Evolutionary conservation across 2,329 filamentous ascomycete species (phyloP), one percentile per base, ranked within the genome.

Genomic region (Ophiostoma novo-ulmi): DNA sequence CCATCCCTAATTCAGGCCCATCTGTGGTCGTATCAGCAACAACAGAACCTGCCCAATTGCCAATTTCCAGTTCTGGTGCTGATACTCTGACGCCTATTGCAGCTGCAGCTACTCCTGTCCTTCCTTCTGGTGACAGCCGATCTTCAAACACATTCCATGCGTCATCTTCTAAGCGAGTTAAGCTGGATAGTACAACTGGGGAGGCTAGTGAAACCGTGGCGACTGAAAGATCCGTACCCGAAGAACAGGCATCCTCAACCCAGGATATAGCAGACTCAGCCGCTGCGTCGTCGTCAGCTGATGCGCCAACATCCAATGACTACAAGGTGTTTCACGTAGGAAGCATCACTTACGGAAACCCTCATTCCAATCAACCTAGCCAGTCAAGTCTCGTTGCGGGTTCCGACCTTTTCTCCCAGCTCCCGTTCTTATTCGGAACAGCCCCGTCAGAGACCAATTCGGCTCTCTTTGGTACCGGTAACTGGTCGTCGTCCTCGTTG

Each of bases 1-100:
- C 79, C 14, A 35, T n/a, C 4, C 39, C 70, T 36, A 58, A 64
- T 14, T 14, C n/a, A 14, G 22, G 11, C 22, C 52, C 22, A 1
- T 41, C 36, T 17, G 20, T 39, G 35, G 20, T 20, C 26, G 61
- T 66, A 63, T 63, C 58, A 36, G 61, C 61, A 6, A 36, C 63
- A 39, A 31, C 36, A 65, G 35, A 38, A 4, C n/a, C 63, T 5
- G 5, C 26, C 13, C n/a, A 35, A 20, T 20, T 20, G 17, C 44
- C 44, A 7, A 48, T n/a, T 20, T n/a, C 44, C 17, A 48, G 44
- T 20, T 6, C 44, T 20, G 7, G 20, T n/a, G 44, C 14, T 7
- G 58, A 63, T 13, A 35, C 58, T 17, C 3, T 14, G 58, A 63
- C 11, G 26, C 13, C 58, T 7, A 63, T 13, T 14, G 55, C n/a